Conservation (phyloP, 768 basidiomycete species). For the Lactarius indigo region DNA sequence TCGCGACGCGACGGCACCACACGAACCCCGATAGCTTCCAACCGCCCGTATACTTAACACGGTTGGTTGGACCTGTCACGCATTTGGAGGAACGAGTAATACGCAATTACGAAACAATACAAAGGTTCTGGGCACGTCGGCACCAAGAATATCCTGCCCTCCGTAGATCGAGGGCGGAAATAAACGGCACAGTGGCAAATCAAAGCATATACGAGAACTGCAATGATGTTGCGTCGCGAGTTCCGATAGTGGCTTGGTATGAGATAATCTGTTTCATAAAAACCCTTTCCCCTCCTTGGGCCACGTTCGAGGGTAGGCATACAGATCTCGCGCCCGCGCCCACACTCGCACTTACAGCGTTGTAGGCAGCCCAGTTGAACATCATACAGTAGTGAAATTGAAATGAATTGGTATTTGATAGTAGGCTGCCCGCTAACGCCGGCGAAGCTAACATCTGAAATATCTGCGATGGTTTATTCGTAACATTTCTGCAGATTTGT, state of each 20-base stretch:
- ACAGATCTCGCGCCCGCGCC: background rate
- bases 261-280: background rate
- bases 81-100: background rate
- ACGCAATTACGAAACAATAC: background rate
- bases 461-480: background rate
- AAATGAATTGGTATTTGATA: background rate
- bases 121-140: background rate
- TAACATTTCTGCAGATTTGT: background rate
- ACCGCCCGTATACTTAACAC: background rate
- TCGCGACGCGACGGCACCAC: background rate
- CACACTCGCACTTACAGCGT: background rate
- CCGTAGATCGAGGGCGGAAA: background rate
- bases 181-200: background rate
- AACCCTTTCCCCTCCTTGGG: background rate
- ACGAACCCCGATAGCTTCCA: background rate
- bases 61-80: background rate
- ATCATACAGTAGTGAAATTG: background rate
- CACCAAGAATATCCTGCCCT: background rate
- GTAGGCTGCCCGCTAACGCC: background rate
- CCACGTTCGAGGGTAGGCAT: slow-evolving; percentile 15
- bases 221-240: background rate
- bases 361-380: background rate
- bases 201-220: background rate
- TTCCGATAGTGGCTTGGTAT: background rate
- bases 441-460: background rate